phyloP scores from a whole-genome alignment of 352 stramenopile genomes.

The Phytophthora megakarya region DNA sequence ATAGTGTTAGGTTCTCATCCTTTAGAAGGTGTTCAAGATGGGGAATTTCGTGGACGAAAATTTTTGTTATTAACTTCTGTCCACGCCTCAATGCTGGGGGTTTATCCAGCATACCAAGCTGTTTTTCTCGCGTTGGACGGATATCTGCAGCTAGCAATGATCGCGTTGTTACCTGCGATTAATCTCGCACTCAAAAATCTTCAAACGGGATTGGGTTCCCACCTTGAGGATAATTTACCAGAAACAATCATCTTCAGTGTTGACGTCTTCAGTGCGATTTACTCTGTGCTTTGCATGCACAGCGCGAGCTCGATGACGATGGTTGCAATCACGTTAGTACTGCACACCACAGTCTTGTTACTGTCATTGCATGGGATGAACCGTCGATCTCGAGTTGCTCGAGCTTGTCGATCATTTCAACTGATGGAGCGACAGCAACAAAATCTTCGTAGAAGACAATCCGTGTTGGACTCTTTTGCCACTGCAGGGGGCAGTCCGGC shows the following conservation, averaged over 20 bases:
- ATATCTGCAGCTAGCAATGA: conserved; percentile 24
- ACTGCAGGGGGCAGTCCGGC: conserved; percentile 10
- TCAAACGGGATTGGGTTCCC: conserved; percentile 32
- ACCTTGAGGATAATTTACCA: conserved; percentile 32
- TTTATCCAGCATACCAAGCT: conserved; percentile 46
- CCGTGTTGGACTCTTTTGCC: conserved; percentile 16
- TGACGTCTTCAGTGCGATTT: conserved; percentile 48
- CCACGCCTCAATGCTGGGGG: conserved; percentile 33
- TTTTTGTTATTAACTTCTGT: conserved; percentile 26
- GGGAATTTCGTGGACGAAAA: conserved; percentile 21
- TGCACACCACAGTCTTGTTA: conserved; percentile 24
- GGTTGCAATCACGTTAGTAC: conserved; percentile 16
- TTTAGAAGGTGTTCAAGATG: conserved; percentile 14
- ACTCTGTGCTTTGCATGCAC: conserved; percentile 42
- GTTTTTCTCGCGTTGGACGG: conserved; percentile 28
- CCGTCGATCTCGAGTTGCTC: conserved; percentile 19
- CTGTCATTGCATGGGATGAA: conserved; percentile 35
- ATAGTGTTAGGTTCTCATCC: conserved; percentile 23
- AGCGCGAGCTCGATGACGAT: conserved; percentile 34
- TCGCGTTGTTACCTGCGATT: conserved; percentile 34
- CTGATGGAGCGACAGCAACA: conserved; percentile 26
- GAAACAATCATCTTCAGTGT: conserved; percentile 43
- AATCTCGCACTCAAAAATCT: conserved; percentile 50
- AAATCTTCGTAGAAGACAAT: conserved; percentile 18
- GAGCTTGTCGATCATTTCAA: conserved; percentile 29